Base-by-base conservation (phyloP, 306 rosid genomes). In the Vigna reflexopilosa region DNA sequence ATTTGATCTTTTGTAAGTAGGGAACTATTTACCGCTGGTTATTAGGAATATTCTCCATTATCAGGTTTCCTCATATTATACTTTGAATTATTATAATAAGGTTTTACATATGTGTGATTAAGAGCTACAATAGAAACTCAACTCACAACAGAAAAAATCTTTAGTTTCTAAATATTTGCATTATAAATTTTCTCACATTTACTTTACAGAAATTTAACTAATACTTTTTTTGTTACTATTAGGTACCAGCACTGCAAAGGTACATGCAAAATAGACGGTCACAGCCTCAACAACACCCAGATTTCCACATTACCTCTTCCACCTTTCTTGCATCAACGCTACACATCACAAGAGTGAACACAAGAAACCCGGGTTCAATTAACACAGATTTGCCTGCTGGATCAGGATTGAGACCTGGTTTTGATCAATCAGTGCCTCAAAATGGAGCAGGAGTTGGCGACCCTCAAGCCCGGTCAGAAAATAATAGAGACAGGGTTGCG, bases 231-330 rank as follows among this genome's bases (percentile, higher is more conserved):
- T 52, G 26, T 58, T 72, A 55, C 54, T 67, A 13, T 48, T 61
- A 96, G 99, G 96, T 96, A 75, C 99, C 99, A 15, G 97, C 99
- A 67, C 79, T 96, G 57, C 99, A 93, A 77, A 86, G 99, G 89
- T 96, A 93, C 77, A 90, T 93, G 90, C 99, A 88, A 80, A 90
- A 90, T 85, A 88, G 94, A 48, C 88, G 98, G 82, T 90, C 96
- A 62, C 97, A 93, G 75, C 89, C 89, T 45, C 98, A 92, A 81
- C 97, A 94, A 59, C 97, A 90, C 77, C 97, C 97, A 6, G 99
- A 96, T 76, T 96, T 96, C 81, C 99, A 93, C 77, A 93, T 96
- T 75, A 93, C 99, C 75, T 95, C 99, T 51, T 95, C 99, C 7
- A 93, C 99, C 2, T 84, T 96, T 86, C 97, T 96, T 61, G 97